These are phyloP conservation scores for Quercus phellos DNA, from an alignment of 331 rosid species.

Conservation along the genomic window DNA sequence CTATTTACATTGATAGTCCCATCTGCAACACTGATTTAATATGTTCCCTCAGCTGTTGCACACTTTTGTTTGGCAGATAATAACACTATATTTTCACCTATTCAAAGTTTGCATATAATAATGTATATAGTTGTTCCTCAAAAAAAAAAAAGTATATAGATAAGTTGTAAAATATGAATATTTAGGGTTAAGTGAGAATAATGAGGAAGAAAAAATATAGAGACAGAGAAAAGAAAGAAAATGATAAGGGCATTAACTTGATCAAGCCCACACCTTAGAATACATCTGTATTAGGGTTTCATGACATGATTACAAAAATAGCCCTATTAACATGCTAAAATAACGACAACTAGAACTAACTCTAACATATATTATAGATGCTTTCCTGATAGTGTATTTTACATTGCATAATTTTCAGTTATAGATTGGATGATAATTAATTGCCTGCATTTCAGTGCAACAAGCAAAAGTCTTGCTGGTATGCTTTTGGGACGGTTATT, in stretches of 20 bases:
- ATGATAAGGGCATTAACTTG: too few species aligned
- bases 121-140: not conserved
- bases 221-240: too few species aligned
- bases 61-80: not conserved
- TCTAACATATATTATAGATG: too few species aligned
- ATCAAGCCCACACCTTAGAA: too few species aligned
- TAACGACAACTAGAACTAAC: too few species aligned
- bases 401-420: not conserved
- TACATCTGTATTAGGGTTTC: too few species aligned
- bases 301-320: too few species aligned
- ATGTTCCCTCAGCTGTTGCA: not conserved
- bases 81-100: not conserved
- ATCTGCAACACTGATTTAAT: not conserved
- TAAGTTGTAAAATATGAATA: too few species aligned
- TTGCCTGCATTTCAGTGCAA: slow-evolving; percentile 65
- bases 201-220: too few species aligned
- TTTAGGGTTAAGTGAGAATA: too few species aligned
- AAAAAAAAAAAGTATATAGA: too few species aligned
- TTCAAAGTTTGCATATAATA: not conserved
- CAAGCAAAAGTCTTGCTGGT: slow-evolving; percentile 75
- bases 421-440: not conserved
- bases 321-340: too few species aligned
- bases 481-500: slow-evolving; percentile 91
- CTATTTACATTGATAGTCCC: not conserved
- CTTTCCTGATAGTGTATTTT: not conserved